Evolutionary conservation across 805 yeast species (phyloP).

Genomic region (Dipodascus albidus): DNA sequence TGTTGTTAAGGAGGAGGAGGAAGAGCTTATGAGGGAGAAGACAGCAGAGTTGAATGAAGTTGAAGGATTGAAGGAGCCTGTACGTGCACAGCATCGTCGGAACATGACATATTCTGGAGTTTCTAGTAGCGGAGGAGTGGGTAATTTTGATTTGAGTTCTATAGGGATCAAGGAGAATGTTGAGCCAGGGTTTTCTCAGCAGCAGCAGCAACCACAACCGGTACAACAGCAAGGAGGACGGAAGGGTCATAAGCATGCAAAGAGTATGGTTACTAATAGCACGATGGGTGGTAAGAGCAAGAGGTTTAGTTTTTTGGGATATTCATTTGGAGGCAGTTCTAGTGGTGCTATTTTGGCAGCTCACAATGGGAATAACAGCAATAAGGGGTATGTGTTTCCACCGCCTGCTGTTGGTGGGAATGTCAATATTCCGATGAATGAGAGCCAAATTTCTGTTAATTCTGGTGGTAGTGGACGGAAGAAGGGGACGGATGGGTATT

Average conservation of each 20-base stretch:
- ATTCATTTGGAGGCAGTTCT: background rate
- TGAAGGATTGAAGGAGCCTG: background rate
- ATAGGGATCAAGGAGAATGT: background rate
- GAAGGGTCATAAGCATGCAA: background rate
- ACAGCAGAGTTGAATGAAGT: background rate
- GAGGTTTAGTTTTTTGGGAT: background rate
- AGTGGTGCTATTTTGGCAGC: background rate
- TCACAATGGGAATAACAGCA: background rate
- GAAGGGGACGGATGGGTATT: conserved; percentile 2
- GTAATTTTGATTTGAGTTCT: background rate
- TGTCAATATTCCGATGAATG: background rate
- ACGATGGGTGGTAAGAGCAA: background rate
- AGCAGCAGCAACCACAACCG: too few species aligned
- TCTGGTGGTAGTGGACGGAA: background rate
- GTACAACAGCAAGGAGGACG: background rate
- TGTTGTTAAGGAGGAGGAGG: background rate
- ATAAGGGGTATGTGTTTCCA: background rate
- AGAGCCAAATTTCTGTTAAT: background rate
- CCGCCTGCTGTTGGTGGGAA: background rate
- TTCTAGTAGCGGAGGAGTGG: background rate
- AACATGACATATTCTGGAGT: background rate
- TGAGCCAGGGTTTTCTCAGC: background rate
- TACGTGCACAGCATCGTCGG: background rate
- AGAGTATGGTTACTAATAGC: background rate
- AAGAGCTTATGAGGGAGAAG: background rate